Conservation (phyloP, 2,329 filamentous ascomycete species). For the Alternaria longipes region DNA sequence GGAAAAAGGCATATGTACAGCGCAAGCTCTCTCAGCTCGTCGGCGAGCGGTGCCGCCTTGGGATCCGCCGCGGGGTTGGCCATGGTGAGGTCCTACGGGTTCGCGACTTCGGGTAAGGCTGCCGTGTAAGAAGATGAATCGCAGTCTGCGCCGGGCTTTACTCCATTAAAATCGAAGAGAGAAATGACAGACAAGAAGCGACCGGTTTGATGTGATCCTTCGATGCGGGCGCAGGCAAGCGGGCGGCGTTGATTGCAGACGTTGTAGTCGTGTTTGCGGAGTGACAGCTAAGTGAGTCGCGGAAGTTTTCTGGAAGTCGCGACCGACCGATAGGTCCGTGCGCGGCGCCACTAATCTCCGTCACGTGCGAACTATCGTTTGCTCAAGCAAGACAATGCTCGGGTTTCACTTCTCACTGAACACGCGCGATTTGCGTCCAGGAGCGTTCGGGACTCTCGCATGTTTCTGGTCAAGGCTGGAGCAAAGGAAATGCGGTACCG, state of each 20-base stretch:
- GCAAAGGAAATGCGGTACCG: background rate
- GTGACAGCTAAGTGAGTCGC: constrained; percentile 22
- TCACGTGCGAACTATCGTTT: constrained; percentile 10
- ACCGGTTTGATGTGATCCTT: constrained; percentile 1
- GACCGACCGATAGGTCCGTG: constrained; percentile 26
- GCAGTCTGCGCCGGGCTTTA: constrained; percentile 23
- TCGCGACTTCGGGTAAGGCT: constrained; percentile 33
- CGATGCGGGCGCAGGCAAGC: constrained; percentile 12
- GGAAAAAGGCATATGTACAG: constrained; percentile 28
- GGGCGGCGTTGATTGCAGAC: constrained; percentile 14
- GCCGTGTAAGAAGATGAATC: constrained; percentile 27
- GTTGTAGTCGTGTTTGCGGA: constrained; percentile 24
- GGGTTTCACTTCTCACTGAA: background rate
- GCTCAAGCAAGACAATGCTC: background rate
- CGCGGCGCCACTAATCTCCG: constrained; percentile 4
- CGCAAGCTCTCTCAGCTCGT: constrained; percentile 46
- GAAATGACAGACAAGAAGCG: constrained; percentile 2
- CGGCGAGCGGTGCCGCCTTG: constrained; percentile 45
- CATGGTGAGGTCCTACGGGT: constrained; percentile 37
- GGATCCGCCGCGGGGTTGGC: constrained; percentile 38
- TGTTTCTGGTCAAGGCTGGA: constrained; percentile 1
- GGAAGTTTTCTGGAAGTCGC: constrained; percentile 28
- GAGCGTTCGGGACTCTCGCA: background rate
- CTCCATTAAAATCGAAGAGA: constrained; percentile 32
- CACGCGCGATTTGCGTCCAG: background rate